Evolutionary conservation across 1,284 basidiomycete genomes (phyloP).

Genomic region (Schizophyllum amplum): DNA sequence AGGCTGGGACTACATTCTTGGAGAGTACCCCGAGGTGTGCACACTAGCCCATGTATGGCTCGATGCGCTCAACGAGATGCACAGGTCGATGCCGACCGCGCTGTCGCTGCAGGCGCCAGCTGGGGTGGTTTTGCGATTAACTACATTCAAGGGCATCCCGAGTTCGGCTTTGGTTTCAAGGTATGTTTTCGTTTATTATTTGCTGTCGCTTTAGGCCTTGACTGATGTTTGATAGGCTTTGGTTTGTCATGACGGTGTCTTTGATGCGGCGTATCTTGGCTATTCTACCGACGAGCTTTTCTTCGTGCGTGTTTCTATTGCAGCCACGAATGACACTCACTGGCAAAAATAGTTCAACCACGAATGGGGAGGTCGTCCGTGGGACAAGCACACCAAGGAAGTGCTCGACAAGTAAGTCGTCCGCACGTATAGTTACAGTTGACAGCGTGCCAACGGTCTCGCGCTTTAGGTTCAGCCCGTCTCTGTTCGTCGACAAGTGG

Average conservation of each 20-base stretch:
- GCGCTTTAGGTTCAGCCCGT: constrained; percentile 67
- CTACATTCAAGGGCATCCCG: constrained; percentile 5
- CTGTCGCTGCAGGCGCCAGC: constrained; percentile 5
- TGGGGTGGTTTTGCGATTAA: constrained; percentile 3
- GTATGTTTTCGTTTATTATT: background rate
- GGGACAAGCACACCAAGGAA: constrained; percentile 52
- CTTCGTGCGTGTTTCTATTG: constrained; percentile 16
- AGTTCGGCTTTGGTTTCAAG: constrained; percentile 4
- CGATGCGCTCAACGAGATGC: constrained; percentile 7
- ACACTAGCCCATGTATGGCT: background rate
- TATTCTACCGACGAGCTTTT: background rate
- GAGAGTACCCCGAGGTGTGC: constrained; percentile 63
- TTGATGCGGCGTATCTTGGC: background rate
- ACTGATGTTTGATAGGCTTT: background rate
- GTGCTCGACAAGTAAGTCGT: constrained; percentile 40
- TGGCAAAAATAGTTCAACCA: constrained; percentile 56
- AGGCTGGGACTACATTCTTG: constrained; percentile 67
- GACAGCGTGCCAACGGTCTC: constrained; percentile 21
- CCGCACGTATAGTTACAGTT: no score
- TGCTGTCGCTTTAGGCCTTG: background rate
- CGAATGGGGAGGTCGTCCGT: constrained; percentile 75
- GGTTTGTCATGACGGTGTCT: constrained; percentile 4
- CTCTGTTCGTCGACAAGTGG: constrained; percentile 59
- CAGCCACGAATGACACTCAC: constrained; percentile 1
- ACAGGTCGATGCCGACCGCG: constrained; percentile 65